Conservation (phyloP, 495 filamentous ascomycete genomes). For the Sordaria brevicollis region DNA sequence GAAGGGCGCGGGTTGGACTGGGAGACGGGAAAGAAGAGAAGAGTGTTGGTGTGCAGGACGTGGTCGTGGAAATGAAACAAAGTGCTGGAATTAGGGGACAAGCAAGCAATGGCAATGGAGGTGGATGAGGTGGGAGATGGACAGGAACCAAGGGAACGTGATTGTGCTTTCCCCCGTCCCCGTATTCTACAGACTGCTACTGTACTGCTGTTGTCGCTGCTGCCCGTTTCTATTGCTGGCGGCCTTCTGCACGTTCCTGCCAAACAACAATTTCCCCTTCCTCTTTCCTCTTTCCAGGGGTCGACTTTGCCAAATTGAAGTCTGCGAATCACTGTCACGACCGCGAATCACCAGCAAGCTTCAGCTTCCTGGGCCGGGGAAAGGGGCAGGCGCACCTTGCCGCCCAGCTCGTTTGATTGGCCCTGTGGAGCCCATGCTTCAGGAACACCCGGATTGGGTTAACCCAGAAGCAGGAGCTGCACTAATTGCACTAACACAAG, state of each 20-base stretch:
- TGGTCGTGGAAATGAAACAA: neutral
- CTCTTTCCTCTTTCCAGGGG: conserved; percentile 31
- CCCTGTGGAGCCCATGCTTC: conserved; percentile 22
- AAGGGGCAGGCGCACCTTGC: conserved; percentile 30
- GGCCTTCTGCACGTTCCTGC: conserved; percentile 26
- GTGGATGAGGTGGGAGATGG: neutral
- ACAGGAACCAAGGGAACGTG: conserved; percentile 4
- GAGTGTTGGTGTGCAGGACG: neutral
- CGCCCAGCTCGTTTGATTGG: conserved; percentile 27
- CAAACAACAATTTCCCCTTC: conserved; percentile 40
- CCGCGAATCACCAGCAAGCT: neutral
- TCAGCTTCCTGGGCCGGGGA: conserved; percentile 19
- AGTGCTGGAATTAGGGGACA: neutral
- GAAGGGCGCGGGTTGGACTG: conserved; percentile 6
- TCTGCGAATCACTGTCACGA: neutral
- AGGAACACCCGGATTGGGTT: conserved; percentile 18
- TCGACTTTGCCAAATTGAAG: conserved; percentile 7
- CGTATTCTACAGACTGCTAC: conserved; percentile 12
- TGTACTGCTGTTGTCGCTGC: neutral
- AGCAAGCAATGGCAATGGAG: too few relatives aligned
- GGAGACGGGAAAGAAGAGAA: conserved; percentile 7
- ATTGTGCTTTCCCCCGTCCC: conserved; percentile 22
- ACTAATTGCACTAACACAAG: neutral
- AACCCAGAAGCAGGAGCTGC: neutral
- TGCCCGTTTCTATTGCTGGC: too few relatives aligned